These are phyloP conservation scores for Trifolium fragiferum DNA, from an alignment of 306 rosid species.

Conservation along the genomic window DNA sequence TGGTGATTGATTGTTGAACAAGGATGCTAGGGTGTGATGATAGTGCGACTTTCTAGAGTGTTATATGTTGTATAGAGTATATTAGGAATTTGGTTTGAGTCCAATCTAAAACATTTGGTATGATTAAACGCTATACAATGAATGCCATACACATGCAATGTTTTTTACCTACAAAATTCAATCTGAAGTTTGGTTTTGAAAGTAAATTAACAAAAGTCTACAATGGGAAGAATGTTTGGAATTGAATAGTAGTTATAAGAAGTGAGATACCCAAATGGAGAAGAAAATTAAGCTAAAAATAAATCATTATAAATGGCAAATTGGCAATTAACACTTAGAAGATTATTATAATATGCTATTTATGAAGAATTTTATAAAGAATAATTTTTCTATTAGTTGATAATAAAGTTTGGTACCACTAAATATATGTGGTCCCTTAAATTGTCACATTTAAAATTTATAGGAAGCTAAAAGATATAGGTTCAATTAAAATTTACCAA, in stretches of 20 bases:
- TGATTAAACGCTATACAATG: background rate
- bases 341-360: conserved; percentile 18
- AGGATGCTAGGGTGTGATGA: too few relatives aligned
- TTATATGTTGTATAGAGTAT: too few relatives aligned
- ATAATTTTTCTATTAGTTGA: conserved; percentile 23
- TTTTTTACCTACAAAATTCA: conserved; percentile 2
- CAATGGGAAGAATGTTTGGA: background rate
- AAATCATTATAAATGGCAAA: background rate
- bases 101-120: too few relatives aligned
- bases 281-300: conserved; percentile 9
- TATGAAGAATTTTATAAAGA: conserved; percentile 7
- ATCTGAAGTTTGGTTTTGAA: background rate
- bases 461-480: conserved; percentile 21
- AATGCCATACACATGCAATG: background rate
- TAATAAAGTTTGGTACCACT: conserved; percentile 26
- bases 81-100: too few relatives aligned
- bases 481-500: conserved; percentile 24
- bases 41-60: too few relatives aligned
- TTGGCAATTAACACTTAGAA: background rate
- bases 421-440: conserved; percentile 38
- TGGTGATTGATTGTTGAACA: too few relatives aligned
- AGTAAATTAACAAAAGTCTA: background rate
- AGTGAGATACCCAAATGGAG: background rate
- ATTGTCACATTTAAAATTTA: conserved; percentile 18
- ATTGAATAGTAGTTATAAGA: background rate